Percentiles rank a stretch among this genome's conserved stretches.
phyloP scores from a whole-genome alignment of 768 basidiomycete species.

The Naganishia vaughanmartiniae region DNA sequence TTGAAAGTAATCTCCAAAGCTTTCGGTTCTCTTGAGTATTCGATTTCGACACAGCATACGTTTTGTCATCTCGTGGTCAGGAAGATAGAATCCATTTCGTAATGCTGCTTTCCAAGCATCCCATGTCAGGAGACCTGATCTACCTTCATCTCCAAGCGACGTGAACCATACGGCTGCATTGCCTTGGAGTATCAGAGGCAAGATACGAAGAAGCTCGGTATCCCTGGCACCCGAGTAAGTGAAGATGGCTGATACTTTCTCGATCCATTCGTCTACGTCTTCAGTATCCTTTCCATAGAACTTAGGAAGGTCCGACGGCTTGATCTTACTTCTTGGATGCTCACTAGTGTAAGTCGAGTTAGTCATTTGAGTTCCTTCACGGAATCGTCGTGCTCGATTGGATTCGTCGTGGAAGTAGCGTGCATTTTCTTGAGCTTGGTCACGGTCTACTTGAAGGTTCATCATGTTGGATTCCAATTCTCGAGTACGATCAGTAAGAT shows the following conservation, averaged over 20 bases:
- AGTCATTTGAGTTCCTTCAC: background rate
- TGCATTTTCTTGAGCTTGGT: background rate
- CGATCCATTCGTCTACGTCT: slow-evolving; percentile 16
- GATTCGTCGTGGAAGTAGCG: slow-evolving; percentile 1
- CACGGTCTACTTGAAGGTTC: background rate
- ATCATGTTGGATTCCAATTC: background rate
- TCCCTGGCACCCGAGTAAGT: too few species aligned
- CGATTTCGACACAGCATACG: background rate
- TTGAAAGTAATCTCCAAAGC: slow-evolving; percentile 1
- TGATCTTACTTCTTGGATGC: slow-evolving; percentile 15
- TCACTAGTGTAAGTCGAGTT: slow-evolving; percentile 2
- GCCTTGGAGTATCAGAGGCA: too few species aligned
- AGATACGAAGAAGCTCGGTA: too few species aligned
- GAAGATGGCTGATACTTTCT: slow-evolving; percentile 12
- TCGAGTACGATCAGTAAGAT: background rate
- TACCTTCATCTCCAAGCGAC: background rate
- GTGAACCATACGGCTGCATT: too few species aligned
- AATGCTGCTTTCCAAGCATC: slow-evolving; percentile 11
- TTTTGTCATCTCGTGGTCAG: slow-evolving; percentile 16
- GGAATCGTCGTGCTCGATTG: background rate
- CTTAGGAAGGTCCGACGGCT: slow-evolving; percentile 20
- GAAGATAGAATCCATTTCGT: slow-evolving; percentile 15
- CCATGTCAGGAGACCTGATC: slow-evolving; percentile 6
- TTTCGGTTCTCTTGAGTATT: background rate
- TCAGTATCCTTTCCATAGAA: slow-evolving; percentile 20